Base-by-base conservation (phyloP, 805 yeast species). In the Barnettozyma wickerhamii region DNA sequence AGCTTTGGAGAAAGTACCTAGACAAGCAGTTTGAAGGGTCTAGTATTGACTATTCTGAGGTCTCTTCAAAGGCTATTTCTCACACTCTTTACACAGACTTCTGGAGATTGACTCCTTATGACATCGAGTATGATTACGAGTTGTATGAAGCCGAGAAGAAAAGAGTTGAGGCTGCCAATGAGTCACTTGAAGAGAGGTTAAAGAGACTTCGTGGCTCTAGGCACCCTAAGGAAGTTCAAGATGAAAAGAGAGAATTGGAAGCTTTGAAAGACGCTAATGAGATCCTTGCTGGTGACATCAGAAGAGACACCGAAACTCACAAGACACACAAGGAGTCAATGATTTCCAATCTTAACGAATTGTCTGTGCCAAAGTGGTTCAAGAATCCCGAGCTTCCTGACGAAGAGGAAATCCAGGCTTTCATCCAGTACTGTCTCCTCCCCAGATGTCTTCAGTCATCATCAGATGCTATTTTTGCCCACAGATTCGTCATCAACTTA, bases 361-460 rank as follows among this genome's bases (percentile, higher is more conserved):
- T 43, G 26, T 13, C 42, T 23, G 10, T 64, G 53, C 28, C 62
- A 63, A 14, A 14, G 30, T 76, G 80, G 81, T 75, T 78, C 45
- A 7, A 27, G 1, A 24, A 32, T 14, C 40, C 49, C 4, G 35
- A 34, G 6, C 46, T 52, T 14, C 13, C 20, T 15, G 30, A 52
- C 1, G 38, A 29, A 1, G 48, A 47, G 5, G 63, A 62, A 29
- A 48, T 63, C 10, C 47, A 48, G 21, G 37, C 55, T 1, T 75
- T 87, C 35, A 55, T 87, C 27, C 81, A 81, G 45, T 58, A 62
- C 39, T 87, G 96, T 59, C 51, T 87, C 6, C 60, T 89, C 10
- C 96, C 96, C 10, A 69, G 97, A 48, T 72, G 81, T 4, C 59
- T 83, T 2, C 88, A 83, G 48, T 85, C 96, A 0, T 79, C 95